These are phyloP conservation scores for Sporisorium reilianum DNA, from an alignment of 1,284 basidiomycete species.

Conservation along the genomic window DNA sequence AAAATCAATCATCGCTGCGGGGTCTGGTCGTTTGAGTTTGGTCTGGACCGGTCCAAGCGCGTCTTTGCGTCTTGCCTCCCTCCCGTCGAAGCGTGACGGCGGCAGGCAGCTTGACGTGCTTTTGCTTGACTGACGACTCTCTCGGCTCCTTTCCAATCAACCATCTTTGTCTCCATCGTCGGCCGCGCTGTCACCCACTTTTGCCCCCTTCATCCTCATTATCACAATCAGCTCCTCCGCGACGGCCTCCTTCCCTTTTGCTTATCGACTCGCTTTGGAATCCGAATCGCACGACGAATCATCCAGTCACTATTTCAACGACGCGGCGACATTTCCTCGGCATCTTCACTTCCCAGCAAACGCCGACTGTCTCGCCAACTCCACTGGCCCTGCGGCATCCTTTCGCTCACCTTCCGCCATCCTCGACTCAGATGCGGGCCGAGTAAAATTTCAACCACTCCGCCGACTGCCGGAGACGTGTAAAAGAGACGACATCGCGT, in stretches of 20 bases:
- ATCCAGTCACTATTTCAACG: too few species aligned
- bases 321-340: neutral
- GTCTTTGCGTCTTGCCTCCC: neutral
- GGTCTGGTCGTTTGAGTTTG: constrained; percentile 7
- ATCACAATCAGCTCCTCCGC: too few species aligned
- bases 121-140: too few species aligned
- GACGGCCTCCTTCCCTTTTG: too few species aligned
- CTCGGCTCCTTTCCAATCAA: neutral
- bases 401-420: neutral
- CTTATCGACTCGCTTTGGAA: too few species aligned
- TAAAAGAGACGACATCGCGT: constrained; percentile 8
- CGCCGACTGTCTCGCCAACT: neutral
- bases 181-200: too few species aligned
- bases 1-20: neutral
- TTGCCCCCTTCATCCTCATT: neutral
- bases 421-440: neutral
- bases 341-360: neutral
- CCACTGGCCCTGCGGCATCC: neutral
- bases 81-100: neutral
- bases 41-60: neutral
- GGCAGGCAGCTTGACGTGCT: neutral
- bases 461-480: constrained; percentile 13
- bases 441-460: neutral
- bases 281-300: too few species aligned
- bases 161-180: neutral